phyloP scores from a whole-genome alignment of 2,329 filamentous ascomycete genomes.

The Beauveria caledonica region DNA sequence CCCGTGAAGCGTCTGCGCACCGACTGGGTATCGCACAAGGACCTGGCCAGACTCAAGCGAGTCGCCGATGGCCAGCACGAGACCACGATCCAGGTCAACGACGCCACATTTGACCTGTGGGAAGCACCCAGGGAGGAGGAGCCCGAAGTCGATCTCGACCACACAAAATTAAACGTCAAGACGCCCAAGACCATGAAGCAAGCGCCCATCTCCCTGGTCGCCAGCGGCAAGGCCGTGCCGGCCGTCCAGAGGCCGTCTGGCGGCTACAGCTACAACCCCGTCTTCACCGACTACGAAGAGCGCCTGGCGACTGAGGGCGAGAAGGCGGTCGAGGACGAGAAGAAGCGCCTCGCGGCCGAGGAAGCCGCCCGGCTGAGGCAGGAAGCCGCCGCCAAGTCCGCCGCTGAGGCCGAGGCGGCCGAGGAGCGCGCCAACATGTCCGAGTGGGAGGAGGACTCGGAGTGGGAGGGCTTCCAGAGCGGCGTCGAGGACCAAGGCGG shows the following conservation, averaged over 20 bases:
- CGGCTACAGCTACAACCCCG: conserved; percentile 87
- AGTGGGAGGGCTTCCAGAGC: conserved; percentile 85
- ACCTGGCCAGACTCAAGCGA: conserved; percentile 67
- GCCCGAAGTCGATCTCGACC: conserved; percentile 49
- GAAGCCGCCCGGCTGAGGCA: conserved; percentile 58
- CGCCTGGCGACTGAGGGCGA: conserved; percentile 66
- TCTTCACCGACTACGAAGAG: conserved; percentile 76
- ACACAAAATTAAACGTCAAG: conserved; percentile 56
- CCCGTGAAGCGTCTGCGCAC: conserved; percentile 67
- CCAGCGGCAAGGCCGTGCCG: conserved; percentile 69
- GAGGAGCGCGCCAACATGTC: conserved; percentile 57
- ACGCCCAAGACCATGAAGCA: conserved; percentile 68
- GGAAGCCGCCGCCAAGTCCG: conserved; percentile 61
- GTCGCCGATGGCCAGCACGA: conserved; percentile 67
- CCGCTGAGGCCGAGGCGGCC: conserved; percentile 66
- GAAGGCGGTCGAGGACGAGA: conserved; percentile 72
- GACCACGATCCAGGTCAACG: conserved; percentile 45
- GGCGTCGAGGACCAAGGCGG: conserved; percentile 56
- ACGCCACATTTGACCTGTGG: conserved; percentile 76
- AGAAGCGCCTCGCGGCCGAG: conserved; percentile 59
- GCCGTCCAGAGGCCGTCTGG: conserved; percentile 72
- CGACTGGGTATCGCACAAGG: conserved; percentile 76
- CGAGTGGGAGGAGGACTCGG: conserved; percentile 79
- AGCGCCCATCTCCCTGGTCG: conserved; percentile 73
- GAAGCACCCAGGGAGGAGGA: conserved; percentile 28